Conservation (phyloP, 441 rosid species). For the Rhodomyrtus psidioides region DNA sequence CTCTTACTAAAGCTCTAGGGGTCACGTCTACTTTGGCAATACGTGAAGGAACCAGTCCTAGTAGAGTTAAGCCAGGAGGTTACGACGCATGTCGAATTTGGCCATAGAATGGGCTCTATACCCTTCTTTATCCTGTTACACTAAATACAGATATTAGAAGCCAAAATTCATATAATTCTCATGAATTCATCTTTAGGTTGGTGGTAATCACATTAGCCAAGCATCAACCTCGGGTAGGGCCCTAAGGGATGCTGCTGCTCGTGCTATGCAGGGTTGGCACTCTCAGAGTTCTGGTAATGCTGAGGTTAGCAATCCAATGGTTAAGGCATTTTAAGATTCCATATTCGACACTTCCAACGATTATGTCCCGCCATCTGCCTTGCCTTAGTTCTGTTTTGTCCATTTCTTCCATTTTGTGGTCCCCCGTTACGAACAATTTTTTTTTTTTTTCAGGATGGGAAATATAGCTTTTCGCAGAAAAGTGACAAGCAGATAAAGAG, state of each 20-base stretch:
- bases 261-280: conserved; percentile 81
- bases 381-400: background rate
- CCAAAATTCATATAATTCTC: background rate
- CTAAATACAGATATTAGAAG: background rate
- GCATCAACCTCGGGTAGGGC: conserved; percentile 53
- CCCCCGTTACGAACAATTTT: background rate
- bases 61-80: background rate
- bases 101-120: background rate
- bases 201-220: conserved; percentile 19
- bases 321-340: conserved; percentile 17
- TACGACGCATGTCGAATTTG: background rate
- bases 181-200: conserved; percentile 22
- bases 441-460: conserved; percentile 35
- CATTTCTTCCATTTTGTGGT: background rate
- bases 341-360: background rate
- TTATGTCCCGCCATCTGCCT: background rate
- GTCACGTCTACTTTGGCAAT: background rate
- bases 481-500: conserved; percentile 43
- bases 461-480: conserved; percentile 24
- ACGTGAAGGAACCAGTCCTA: background rate
- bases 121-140: background rate
- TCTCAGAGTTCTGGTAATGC: conserved; percentile 54
- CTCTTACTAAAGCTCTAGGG: background rate
- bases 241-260: conserved; percentile 69
- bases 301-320: conserved; percentile 46